Percentiles rank a stretch among this genome's conserved stretches.
These are phyloP conservation scores for Sugiyamaella xylanicola DNA, from an alignment of 1,139 yeast genomes.

Conservation along the genomic window DNA sequence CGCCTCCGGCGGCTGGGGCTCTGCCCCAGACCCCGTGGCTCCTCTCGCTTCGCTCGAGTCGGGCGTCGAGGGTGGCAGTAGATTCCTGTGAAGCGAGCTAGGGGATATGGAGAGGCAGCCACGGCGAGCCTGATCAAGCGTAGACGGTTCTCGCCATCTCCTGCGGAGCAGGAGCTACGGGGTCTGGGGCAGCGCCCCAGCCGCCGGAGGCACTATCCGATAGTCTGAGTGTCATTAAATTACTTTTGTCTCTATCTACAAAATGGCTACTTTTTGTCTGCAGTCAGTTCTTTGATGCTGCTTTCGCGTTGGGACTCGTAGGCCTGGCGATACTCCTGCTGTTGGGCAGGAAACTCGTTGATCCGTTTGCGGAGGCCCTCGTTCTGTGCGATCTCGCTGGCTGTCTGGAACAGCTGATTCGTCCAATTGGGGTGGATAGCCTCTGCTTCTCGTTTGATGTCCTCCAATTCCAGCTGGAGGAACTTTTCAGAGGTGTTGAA, in stretches of 20 bases:
- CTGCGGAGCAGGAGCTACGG: neutral
- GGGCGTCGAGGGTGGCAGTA: neutral
- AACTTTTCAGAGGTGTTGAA: slow-evolving; percentile 75
- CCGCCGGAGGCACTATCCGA: slow-evolving; percentile 5
- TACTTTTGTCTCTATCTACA: too few relatives aligned
- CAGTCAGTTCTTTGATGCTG: slow-evolving; percentile 22
- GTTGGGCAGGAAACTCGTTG: slow-evolving; percentile 53
- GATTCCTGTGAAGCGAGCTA: neutral
- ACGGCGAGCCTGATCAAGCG: neutral
- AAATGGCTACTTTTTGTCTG: neutral
- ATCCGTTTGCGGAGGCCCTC: slow-evolving; percentile 86
- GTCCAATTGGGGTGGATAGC: slow-evolving; percentile 77
- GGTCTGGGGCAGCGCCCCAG: neutral
- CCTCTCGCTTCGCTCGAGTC: slow-evolving; percentile 2
- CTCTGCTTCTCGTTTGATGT: slow-evolving; percentile 78
- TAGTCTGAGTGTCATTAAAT: too few relatives aligned
- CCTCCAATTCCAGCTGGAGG: slow-evolving; percentile 78
- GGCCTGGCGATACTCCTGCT: slow-evolving; percentile 34
- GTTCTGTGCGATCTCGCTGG: slow-evolving; percentile 88
- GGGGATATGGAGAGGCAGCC: neutral
- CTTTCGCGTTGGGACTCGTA: slow-evolving; percentile 28
- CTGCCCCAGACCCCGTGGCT: neutral
- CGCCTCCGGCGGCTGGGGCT: neutral
- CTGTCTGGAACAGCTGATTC: slow-evolving; percentile 69
- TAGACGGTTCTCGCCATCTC: neutral